Percentiles rank a stretch among this genome's conserved stretches.
Conservation (phyloP, 2,329 filamentous ascomycete species). For the Fusarium acutatum region DNA sequence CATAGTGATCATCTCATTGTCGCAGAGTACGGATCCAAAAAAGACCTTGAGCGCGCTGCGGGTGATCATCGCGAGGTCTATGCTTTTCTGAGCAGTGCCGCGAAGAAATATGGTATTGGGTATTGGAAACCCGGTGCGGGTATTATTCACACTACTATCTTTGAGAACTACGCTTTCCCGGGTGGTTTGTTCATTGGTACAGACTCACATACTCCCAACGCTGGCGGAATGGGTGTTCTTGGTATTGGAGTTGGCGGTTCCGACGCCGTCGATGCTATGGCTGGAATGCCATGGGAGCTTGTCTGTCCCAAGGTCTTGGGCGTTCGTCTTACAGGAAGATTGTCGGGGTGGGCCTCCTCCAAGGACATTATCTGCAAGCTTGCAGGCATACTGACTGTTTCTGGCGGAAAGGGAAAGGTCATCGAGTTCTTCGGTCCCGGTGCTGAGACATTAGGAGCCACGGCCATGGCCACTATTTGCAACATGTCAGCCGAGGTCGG, state of each 20-base stretch:
- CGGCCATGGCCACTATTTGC: conserved; percentile 49
- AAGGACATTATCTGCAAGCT: conserved; percentile 49
- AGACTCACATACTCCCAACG: conserved; percentile 50
- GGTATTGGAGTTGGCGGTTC: conserved; percentile 54
- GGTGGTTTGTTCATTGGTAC: conserved; percentile 49
- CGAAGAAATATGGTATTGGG: conserved; percentile 56
- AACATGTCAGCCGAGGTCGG: conserved; percentile 51
- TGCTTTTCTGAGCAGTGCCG: conserved; percentile 48
- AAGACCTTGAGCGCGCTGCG: neutral
- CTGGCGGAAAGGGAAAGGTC: conserved; percentile 47
- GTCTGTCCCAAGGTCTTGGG: conserved; percentile 92
- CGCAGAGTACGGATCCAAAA: conserved; percentile 15
- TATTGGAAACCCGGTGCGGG: conserved; percentile 50
- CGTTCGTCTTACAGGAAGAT: conserved; percentile 81
- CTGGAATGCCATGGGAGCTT: conserved; percentile 47
- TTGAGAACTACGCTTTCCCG: conserved; percentile 51
- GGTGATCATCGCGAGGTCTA: conserved; percentile 46
- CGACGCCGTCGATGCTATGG: conserved; percentile 56
- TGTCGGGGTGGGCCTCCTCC: neutral
- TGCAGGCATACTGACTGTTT: conserved; percentile 46
- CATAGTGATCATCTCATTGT: conserved; percentile 52
- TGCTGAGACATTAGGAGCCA: conserved; percentile 43
- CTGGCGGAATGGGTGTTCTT: conserved; percentile 47
- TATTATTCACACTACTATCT: conserved; percentile 51
- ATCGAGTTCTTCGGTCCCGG: conserved; percentile 50